Evolutionary conservation across 768 basidiomycete genomes (phyloP).

Genomic region (Clathrus columnatus): DNA sequence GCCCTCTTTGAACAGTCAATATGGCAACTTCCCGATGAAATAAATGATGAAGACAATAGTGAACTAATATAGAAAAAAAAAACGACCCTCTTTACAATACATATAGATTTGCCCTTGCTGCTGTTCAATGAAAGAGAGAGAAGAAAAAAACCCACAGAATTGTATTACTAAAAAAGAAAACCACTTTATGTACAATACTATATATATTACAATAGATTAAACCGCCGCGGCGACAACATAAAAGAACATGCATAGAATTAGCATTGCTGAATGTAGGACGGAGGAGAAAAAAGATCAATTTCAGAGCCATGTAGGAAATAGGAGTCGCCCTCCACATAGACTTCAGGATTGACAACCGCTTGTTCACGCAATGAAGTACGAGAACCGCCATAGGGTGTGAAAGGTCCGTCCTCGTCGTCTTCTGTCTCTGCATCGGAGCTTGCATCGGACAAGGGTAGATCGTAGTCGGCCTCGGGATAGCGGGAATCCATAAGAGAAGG

Average conservation of each 20-base stretch:
- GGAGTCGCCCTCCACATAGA: slow-evolving; percentile 55
- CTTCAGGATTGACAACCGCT: slow-evolving; percentile 40
- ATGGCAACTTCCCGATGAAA: slow-evolving; percentile 18
- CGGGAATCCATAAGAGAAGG: slow-evolving; percentile 53
- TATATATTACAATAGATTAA: too few species aligned
- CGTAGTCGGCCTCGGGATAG: slow-evolving; percentile 55
- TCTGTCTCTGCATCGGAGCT: slow-evolving; percentile 83
- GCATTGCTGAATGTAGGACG: slow-evolving; percentile 18
- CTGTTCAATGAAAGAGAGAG: too few species aligned
- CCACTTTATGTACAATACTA: too few species aligned
- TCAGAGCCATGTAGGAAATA: slow-evolving; percentile 57
- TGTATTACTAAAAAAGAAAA: too few species aligned
- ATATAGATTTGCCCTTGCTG: too few species aligned
- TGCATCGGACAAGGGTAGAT: slow-evolving; percentile 64
- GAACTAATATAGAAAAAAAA: slow-evolving; percentile 2
- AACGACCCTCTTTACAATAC: too few species aligned
- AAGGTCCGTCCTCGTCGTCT: slow-evolving; percentile 10
- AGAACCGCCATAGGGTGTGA: slow-evolving; percentile 6
- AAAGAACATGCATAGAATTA: neutral
- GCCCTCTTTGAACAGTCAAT: slow-evolving; percentile 19
- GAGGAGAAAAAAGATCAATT: slow-evolving; percentile 64
- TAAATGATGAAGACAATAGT: neutral
- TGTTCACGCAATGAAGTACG: slow-evolving; percentile 28
- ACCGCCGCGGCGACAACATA: neutral
- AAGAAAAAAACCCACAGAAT: too few species aligned